Evolutionary conservation across 176 grass and related monocot species (phyloP).

Genomic region (Musa schizocarpa): DNA sequence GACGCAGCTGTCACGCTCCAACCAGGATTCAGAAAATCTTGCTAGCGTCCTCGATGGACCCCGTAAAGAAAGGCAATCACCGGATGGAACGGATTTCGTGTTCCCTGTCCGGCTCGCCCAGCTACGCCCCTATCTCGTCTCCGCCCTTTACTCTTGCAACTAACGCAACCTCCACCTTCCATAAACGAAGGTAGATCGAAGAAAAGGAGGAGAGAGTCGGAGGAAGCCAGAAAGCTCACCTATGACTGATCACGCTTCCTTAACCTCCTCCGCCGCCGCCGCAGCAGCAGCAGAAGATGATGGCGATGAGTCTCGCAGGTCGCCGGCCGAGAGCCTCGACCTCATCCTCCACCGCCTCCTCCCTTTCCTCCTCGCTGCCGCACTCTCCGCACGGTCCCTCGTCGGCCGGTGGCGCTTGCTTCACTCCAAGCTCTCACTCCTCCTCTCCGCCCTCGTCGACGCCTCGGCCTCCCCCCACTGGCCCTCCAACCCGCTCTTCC

Average conservation of each 20-base stretch:
- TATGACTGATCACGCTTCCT: constrained; percentile 18
- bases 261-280: constrained; percentile 11
- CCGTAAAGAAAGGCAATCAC: not conserved
- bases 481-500: constrained; percentile 49
- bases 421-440: constrained; percentile 42
- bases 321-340: constrained; percentile 32
- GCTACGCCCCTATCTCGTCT: too few species aligned
- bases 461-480: constrained; percentile 25
- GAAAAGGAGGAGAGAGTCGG: not conserved
- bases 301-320: not conserved
- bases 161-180: not conserved
- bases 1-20: not conserved
- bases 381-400: constrained; percentile 47
- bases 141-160: not conserved
- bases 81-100: not conserved
- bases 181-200: not conserved
- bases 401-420: constrained; percentile 58
- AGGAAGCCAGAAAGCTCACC: not conserved
- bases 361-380: constrained; percentile 38
- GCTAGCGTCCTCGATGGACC: not conserved
- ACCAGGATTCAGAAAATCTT: not conserved
- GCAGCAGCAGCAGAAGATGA: not conserved
- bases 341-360: constrained; percentile 56
- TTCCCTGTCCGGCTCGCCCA: not conserved
- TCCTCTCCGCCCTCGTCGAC: constrained; percentile 39